Percentiles rank a stretch among this genome's conserved stretches.
These are phyloP conservation scores for Dryadomyces quercus-mongolicae DNA, from an alignment of 2,329 filamentous ascomycete genomes.

Conservation along the genomic window DNA sequence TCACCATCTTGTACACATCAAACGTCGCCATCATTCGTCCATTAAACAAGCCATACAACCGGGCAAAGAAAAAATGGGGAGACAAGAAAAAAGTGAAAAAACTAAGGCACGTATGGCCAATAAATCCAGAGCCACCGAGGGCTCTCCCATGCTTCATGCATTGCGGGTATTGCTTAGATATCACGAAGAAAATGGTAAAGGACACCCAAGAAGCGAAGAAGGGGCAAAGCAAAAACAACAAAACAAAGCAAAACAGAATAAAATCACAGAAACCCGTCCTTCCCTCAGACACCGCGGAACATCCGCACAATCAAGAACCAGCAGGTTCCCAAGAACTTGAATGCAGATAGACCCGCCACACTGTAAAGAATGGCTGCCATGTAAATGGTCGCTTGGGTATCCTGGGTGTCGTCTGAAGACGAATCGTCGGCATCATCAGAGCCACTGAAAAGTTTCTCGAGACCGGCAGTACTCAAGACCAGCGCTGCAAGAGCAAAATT, in stretches of 20 bases:
- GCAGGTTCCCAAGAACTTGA: conserved; percentile 77
- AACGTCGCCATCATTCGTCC: no score
- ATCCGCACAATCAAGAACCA: conserved; percentile 88
- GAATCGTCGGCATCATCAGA: conserved; percentile 16
- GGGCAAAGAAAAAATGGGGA: no score
- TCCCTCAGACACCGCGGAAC: conserved; percentile 55
- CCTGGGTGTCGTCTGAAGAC: conserved; percentile 22
- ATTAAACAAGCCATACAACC: no score
- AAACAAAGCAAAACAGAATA: neutral
- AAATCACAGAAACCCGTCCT: no score
- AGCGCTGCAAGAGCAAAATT: conserved; percentile 83
- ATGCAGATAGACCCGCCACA: conserved; percentile 70
- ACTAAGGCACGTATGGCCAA: neutral
- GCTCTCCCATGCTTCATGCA: neutral
- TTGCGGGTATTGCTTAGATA: conserved; percentile 2
- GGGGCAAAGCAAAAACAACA: neutral
- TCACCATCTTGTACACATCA: no score
- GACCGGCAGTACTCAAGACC: conserved; percentile 73
- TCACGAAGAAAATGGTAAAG: neutral
- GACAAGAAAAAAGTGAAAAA: neutral
- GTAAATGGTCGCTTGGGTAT: conserved; percentile 62
- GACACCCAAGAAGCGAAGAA: neutral
- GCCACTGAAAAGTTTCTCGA: conserved; percentile 54
- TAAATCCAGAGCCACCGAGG: neutral
- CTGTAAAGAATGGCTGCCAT: conserved; percentile 81